Evolutionary conservation across 164 flowering plant species (phyloP).

Genomic region (Tinospora cordifolia): DNA sequence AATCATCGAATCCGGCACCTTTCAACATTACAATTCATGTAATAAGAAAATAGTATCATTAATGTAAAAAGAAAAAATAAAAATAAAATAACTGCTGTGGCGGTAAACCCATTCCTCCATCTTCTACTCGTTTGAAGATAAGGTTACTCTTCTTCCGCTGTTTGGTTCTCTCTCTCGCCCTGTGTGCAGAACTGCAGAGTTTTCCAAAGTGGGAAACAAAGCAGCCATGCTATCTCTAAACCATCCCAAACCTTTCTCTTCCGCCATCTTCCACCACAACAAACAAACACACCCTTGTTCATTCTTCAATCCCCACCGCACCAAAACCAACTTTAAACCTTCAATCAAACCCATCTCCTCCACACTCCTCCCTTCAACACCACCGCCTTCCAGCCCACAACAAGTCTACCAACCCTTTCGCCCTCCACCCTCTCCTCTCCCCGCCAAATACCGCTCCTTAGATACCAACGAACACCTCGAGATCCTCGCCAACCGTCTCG

Average conservation of each 20-base stretch:
- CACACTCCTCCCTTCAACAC: constrained; percentile 10
- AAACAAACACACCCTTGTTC: constrained; percentile 9
- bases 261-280: constrained; percentile 15
- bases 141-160: too few relatives aligned
- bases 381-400: constrained; percentile 13
- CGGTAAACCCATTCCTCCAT: too few relatives aligned
- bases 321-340: constrained; percentile 8
- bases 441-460: constrained; percentile 44
- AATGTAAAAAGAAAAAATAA: too few relatives aligned
- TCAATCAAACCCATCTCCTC: constrained; percentile 18
- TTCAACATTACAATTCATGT: too few relatives aligned
- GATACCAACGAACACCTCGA: constrained; percentile 42
- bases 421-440: constrained; percentile 68
- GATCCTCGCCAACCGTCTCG: constrained; percentile 63
- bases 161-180: too few relatives aligned
- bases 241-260: constrained; percentile 17
- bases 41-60: too few relatives aligned
- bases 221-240: constrained; percentile 27
- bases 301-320: constrained; percentile 6
- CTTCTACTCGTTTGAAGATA: too few relatives aligned
- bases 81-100: too few relatives aligned
- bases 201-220: too few relatives aligned
- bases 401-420: constrained; percentile 76
- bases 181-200: too few relatives aligned
- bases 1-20: too few relatives aligned